Conservation (phyloP, 371 early-diverging fungal species). For the Dichotomocladium elegans region DNA sequence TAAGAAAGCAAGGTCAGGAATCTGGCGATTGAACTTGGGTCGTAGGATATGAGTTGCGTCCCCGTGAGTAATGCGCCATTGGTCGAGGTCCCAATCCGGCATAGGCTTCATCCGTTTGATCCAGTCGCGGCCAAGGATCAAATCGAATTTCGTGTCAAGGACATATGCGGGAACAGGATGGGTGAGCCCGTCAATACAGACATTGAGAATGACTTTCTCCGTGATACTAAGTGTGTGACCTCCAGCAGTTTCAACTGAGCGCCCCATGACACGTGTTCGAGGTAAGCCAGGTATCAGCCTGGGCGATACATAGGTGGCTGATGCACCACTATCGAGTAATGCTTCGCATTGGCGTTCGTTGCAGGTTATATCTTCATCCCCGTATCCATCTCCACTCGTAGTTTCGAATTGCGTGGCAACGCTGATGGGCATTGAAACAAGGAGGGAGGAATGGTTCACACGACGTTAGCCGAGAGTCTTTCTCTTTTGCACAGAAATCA, state of each 20-base stretch:
- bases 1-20: not conserved
- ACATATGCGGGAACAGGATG: not conserved
- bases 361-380: too few species aligned
- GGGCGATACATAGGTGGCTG: not conserved
- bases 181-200: not conserved
- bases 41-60: not conserved
- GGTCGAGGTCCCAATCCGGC: not conserved
- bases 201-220: not conserved
- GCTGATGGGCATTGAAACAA: not conserved
- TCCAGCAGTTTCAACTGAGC: not conserved
- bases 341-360: too few species aligned
- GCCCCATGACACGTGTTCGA: not conserved
- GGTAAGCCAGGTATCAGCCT: not conserved
- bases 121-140: not conserved
- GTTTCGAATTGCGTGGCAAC: not conserved
- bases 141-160: conserved; percentile 1
- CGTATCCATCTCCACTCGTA: too few species aligned
- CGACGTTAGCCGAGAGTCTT: not conserved
- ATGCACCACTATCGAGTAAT: not conserved
- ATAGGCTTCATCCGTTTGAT: conserved; percentile 2
- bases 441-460: not conserved
- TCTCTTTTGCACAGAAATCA: too few species aligned
- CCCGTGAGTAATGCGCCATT: not conserved
- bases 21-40: not conserved
- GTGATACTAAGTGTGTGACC: not conserved